Evolutionary conservation across 495 filamentous ascomycete species (phyloP), one percentile per base, ranked within the genome.

Genomic region (Penicillium canescens): DNA sequence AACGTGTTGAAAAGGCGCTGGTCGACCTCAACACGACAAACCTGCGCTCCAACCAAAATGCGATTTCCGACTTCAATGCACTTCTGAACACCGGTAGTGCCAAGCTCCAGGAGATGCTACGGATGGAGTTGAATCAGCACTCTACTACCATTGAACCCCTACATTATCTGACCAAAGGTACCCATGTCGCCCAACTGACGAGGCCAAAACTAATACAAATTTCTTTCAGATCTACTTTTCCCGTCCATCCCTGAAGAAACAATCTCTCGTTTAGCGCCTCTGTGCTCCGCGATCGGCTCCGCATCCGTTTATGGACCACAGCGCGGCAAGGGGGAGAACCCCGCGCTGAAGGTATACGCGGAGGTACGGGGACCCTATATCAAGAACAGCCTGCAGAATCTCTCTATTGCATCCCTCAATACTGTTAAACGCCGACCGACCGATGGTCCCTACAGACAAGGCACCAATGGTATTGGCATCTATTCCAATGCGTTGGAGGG

Each of bases 381-480:
- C 37, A 80, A 81, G 6, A 71, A 78, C n/a, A 88, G 86, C 33
- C 67, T 98, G 54, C 82, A 89, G 38, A 97, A 95, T 55, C 78
- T 98, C 16, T 89, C 94, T 1, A 81, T 88, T 38, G 92, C 94
- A 28, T 94, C 91, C 2, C 80, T 96, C 46, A 95, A 85, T 63
- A 97, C 92, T 4, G 86, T 91, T 34, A 91, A 89, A 64, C 88
- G 91, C 64, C 86, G 87, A 66, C 81, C 83, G 13, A 78, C 84
- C 0, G 90, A 93, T 61, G 87, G 88, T 1, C 82, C 92, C 31
- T 98, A 99, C 66, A 82, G 86, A 43, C 83, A 91, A 62, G 92
- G 91, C n/a, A 92, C 90, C 23, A 97, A 92, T 69, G 94, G 91
- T 13, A 95, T 98, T 57, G 89, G 88, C 0, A 89, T 86, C 23